Conservation (phyloP, 768 basidiomycete species). For the Rhizopogon salebrosus region DNA sequence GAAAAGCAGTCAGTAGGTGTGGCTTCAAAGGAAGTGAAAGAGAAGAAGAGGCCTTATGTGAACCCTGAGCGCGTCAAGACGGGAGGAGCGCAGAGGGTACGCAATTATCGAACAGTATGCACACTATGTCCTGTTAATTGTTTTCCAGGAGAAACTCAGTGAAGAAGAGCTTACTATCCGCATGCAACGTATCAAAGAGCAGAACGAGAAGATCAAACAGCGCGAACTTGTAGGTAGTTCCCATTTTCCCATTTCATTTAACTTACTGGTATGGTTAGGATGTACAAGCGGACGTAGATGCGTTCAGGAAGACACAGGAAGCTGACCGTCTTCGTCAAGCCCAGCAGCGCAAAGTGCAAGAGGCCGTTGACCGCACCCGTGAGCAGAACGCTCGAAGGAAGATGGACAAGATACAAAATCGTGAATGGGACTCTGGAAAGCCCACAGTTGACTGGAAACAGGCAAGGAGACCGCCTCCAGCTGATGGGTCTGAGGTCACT, state of each 20-base stretch:
- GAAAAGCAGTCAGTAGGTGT: conserved; percentile 5
- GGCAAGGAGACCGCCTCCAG: conserved; percentile 5
- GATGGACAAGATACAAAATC: conserved; percentile 70
- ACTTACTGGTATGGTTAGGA: conserved; percentile 39
- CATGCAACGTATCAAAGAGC: conserved; percentile 65
- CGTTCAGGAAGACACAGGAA: conserved; percentile 68
- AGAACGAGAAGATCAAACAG: conserved; percentile 76
- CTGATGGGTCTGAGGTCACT: conserved; percentile 4
- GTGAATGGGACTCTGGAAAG: conserved; percentile 87
- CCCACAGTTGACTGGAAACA: conserved; percentile 18
- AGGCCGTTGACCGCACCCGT: conserved; percentile 61
- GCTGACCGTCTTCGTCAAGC: conserved; percentile 54
- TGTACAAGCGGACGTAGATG: conserved; percentile 76
- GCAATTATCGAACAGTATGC: neutral
- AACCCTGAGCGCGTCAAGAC: conserved; percentile 84
- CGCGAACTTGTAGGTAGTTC: conserved; percentile 46
- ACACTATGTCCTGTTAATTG: neutral
- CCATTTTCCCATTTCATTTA: neutral
- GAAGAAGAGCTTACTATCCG: conserved; percentile 64
- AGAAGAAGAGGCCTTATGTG: conserved; percentile 71
- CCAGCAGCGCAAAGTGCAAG: conserved; percentile 61
- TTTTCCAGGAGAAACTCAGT: conserved; percentile 58
- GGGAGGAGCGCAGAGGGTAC: conserved; percentile 68
- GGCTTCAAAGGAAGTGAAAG: conserved; percentile 20
- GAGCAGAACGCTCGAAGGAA: conserved; percentile 78